Evolutionary conservation across 352 stramenopile species (phyloP).

Genomic region (Elongisporangium prolatum): DNA sequence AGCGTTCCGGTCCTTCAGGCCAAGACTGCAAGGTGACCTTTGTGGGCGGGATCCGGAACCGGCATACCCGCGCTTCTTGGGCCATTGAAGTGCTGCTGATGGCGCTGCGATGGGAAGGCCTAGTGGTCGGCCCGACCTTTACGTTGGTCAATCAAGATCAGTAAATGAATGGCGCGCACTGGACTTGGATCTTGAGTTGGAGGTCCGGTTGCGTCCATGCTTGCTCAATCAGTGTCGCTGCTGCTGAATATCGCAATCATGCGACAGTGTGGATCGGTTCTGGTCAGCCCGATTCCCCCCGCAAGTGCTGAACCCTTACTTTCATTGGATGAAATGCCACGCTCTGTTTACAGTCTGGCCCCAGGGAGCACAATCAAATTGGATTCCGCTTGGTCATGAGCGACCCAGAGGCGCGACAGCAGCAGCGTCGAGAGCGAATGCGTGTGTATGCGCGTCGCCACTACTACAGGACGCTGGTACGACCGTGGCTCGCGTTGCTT

Average conservation of each 20-base stretch:
- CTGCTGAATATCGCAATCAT: not conserved
- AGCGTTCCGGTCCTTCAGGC: slow-evolving; percentile 4
- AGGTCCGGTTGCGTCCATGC: too few relatives aligned
- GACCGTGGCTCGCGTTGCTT: too few relatives aligned
- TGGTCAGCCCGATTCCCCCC: not conserved
- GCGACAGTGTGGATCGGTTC: not conserved
- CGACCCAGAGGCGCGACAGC: not conserved
- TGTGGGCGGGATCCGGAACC: slow-evolving; percentile 15
- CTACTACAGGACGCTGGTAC: not conserved
- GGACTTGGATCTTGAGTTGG: too few relatives aligned
- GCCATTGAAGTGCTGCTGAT: not conserved
- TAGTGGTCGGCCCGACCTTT: slow-evolving; percentile 12
- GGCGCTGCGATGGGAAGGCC: slow-evolving; percentile 4
- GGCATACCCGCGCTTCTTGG: slow-evolving; percentile 5
- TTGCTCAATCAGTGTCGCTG: too few relatives aligned
- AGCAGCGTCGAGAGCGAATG: not conserved
- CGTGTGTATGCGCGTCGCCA: not conserved
- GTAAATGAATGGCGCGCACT: too few relatives aligned
- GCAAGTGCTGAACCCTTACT: not conserved
- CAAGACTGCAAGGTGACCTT: slow-evolving; percentile 14
- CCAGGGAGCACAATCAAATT: not conserved
- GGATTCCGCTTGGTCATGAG: not conserved
- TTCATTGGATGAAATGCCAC: not conserved
- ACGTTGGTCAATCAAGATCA: not conserved
- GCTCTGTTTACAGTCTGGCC: too few relatives aligned